Conservation (phyloP, 2,329 filamentous ascomycete species). For the Aspergillus caelatus region DNA sequence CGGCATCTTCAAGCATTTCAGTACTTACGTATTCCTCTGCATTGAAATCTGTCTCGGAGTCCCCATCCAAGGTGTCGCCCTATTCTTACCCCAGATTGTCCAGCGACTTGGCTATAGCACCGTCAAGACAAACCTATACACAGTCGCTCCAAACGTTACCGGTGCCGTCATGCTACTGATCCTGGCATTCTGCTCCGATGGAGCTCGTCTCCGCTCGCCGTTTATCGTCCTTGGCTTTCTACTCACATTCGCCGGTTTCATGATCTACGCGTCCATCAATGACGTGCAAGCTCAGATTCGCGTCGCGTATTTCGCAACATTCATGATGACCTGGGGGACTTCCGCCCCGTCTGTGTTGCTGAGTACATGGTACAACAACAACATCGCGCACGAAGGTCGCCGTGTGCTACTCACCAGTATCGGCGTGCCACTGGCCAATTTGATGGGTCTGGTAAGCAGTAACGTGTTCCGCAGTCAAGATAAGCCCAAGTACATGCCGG, state of each 20-base stretch:
- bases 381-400: constrained; percentile 74
- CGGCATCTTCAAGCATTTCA: constrained; percentile 57
- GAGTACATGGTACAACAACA: constrained; percentile 78
- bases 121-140: constrained; percentile 77
- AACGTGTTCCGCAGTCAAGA: constrained; percentile 69
- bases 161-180: constrained; percentile 73
- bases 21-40: constrained; percentile 56
- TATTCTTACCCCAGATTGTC: constrained; percentile 64
- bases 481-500: constrained; percentile 68
- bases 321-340: constrained; percentile 83
- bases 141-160: constrained; percentile 76
- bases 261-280: constrained; percentile 73
- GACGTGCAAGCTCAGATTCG: constrained; percentile 63
- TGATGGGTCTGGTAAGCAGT: constrained; percentile 72
- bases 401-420: constrained; percentile 71
- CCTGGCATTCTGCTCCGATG: constrained; percentile 72
- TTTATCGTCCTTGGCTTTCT: constrained; percentile 75
- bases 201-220: constrained; percentile 67
- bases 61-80: constrained; percentile 58
- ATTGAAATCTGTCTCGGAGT: constrained; percentile 65
- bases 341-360: constrained; percentile 71
- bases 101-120: constrained; percentile 54
- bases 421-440: constrained; percentile 73
- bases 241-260: constrained; percentile 75
- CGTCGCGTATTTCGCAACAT: constrained; percentile 74